These are phyloP conservation scores for Verbena officinalis DNA, from an alignment of 257 asterid genomes.

Conservation along the genomic window DNA sequence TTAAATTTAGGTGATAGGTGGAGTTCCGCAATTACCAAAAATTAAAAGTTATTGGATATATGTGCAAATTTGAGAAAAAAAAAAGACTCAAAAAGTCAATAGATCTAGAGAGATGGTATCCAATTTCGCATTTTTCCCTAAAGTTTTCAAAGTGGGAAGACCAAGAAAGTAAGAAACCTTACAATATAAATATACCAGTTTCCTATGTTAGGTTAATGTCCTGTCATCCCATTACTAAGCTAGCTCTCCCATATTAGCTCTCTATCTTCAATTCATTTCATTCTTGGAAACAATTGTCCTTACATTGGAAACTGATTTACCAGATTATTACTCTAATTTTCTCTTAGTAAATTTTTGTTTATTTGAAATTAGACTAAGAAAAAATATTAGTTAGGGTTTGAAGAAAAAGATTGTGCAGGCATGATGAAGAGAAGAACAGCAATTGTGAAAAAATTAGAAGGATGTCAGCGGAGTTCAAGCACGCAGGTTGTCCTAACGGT, in stretches of 20 bases:
- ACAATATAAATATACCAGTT: constrained; percentile 5
- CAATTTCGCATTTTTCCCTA: too few species aligned
- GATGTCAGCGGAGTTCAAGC: constrained; percentile 16
- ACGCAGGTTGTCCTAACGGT: constrained; percentile 21
- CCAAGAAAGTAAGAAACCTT: neutral
- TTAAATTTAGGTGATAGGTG: too few species aligned
- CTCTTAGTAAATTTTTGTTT: neutral
- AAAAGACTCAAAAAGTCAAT: too few species aligned
- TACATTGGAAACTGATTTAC: neutral
- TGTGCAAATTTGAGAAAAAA: too few species aligned
- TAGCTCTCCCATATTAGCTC: neutral
- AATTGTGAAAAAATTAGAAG: constrained; percentile 25
- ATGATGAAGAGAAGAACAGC: constrained; percentile 40
- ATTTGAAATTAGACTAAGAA: neutral
- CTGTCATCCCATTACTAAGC: neutral
- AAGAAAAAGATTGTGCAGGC: neutral
- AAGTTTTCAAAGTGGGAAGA: constrained; percentile 23
- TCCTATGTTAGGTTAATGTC: constrained; percentile 24
- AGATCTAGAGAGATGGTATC: too few species aligned
- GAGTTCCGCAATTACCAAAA: too few species aligned
- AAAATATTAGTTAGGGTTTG: neutral
- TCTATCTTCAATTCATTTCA: neutral
- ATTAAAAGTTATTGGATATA: too few species aligned
- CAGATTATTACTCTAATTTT: neutral
- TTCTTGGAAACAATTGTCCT: neutral